These are phyloP conservation scores for Camillea tinctor DNA, from an alignment of 2,329 filamentous ascomycete species.

Conservation along the genomic window DNA sequence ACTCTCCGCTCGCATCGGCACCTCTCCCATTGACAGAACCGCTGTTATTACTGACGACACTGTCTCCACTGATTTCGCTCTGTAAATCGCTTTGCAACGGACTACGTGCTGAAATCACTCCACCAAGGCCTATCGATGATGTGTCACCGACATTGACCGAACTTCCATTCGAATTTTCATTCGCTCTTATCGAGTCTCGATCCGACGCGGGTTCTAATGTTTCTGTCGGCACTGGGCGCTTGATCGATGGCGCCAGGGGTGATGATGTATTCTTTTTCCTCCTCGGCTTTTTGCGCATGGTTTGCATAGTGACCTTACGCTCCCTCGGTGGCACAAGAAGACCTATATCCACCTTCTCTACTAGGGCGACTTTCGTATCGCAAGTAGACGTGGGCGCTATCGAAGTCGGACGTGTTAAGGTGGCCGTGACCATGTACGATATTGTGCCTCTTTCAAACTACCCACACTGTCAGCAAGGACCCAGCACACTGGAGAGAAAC, in stretches of 20 bases:
- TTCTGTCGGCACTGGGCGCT: slow-evolving; percentile 40
- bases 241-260: slow-evolving; percentile 40
- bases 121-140: slow-evolving; percentile 30
- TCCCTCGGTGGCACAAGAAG: slow-evolving; percentile 71
- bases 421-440: slow-evolving; percentile 86
- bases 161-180: slow-evolving; percentile 41
- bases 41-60: slow-evolving; percentile 64
- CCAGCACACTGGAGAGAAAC: slow-evolving; percentile 4
- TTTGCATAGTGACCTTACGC: slow-evolving; percentile 82
- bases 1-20: slow-evolving; percentile 46
- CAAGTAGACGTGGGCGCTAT: slow-evolving; percentile 78
- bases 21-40: slow-evolving; percentile 54
- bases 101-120: slow-evolving; percentile 37
- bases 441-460: slow-evolving; percentile 96
- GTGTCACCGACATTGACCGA: slow-evolving; percentile 41
- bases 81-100: slow-evolving; percentile 39
- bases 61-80: slow-evolving; percentile 72
- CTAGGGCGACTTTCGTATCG: slow-evolving; percentile 75
- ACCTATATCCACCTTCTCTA: slow-evolving; percentile 84
- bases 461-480: slow-evolving; percentile 13
- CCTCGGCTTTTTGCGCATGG: slow-evolving; percentile 70
- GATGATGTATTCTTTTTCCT: slow-evolving; percentile 54
- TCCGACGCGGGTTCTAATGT: slow-evolving; percentile 37
- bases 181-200: slow-evolving; percentile 36
- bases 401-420: slow-evolving; percentile 82